phyloP scores from a whole-genome alignment of 1,284 basidiomycete species.

The Ceratobasidium sp. region DNA sequence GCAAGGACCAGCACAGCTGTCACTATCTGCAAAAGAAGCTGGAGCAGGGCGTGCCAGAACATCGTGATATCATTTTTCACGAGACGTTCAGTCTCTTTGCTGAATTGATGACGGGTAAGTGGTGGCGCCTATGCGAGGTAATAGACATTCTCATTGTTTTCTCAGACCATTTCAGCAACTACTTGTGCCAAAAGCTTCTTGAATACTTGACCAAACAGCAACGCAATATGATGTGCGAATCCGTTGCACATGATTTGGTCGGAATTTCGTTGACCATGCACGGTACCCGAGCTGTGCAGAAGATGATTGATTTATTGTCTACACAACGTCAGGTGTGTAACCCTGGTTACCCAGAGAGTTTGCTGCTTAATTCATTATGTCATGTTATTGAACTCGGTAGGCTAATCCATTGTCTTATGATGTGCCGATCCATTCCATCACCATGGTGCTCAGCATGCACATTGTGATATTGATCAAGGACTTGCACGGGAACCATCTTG shows the following conservation, averaged over 20 bases:
- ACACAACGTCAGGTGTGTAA: constrained; percentile 87
- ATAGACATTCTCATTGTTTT: not conserved
- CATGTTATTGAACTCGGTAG: constrained; percentile 21
- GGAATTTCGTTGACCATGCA: constrained; percentile 99
- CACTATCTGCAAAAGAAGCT: constrained; percentile 99
- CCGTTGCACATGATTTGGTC: constrained; percentile 96
- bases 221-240: constrained; percentile 96
- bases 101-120: constrained; percentile 94
- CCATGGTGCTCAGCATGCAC: constrained; percentile 95
- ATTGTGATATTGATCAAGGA: constrained; percentile 99
- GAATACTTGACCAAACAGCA: constrained; percentile 99
- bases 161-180: constrained; percentile 98
- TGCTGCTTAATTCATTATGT: constrained; percentile 20
- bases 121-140: not conserved
- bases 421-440: constrained; percentile 96
- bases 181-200: constrained; percentile 97
- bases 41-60: constrained; percentile 93
- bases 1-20: constrained; percentile 99
- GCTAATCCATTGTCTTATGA: constrained; percentile 62
- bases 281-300: constrained; percentile 98
- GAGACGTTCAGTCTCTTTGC: constrained; percentile 99
- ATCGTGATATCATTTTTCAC: constrained; percentile 99
- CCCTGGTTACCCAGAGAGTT: constrained; percentile 47
- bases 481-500: constrained; percentile 99
- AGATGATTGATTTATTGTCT: constrained; percentile 99